Evolutionary conservation across 176 grass and related monocot species (phyloP).

Genomic region (Chrysopogon serrulatus): DNA sequence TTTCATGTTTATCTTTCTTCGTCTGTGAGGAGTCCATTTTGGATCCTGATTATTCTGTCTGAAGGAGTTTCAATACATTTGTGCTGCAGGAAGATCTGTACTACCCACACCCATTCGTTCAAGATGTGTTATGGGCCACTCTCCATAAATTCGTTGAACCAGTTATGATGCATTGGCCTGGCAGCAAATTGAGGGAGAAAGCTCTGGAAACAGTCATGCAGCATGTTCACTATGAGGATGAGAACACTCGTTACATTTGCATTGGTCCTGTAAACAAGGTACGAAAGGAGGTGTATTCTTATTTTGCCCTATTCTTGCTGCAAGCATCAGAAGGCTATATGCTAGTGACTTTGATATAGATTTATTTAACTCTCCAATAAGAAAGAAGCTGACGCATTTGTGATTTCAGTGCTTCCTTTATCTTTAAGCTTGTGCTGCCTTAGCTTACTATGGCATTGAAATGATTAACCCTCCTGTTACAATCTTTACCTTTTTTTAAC

Average conservation of each 20-base stretch:
- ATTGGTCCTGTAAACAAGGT: slow-evolving; percentile 99
- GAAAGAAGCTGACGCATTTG: neutral
- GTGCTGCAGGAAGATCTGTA: slow-evolving; percentile 92
- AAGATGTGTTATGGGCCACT: slow-evolving; percentile 89
- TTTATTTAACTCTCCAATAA: neutral
- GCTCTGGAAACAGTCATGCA: slow-evolving; percentile 68
- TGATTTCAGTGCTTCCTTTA: slow-evolving; percentile 3
- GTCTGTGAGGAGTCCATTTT: neutral
- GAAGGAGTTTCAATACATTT: slow-evolving; percentile 15
- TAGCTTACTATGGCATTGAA: neutral
- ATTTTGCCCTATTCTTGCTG: neutral
- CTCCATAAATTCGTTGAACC: slow-evolving; percentile 97
- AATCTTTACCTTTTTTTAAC: neutral
- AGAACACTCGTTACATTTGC: slow-evolving; percentile 92
- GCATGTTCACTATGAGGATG: slow-evolving; percentile 99
- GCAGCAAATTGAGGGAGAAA: slow-evolving; percentile 77
- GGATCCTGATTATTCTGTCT: neutral
- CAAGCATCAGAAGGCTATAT: neutral
- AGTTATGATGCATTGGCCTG: slow-evolving; percentile 79
- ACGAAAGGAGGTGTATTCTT: neutral
- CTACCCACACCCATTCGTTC: slow-evolving; percentile 85
- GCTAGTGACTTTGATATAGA: neutral
- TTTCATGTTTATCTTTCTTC: slow-evolving; percentile 6
- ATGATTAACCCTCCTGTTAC: neutral
- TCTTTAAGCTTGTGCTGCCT: slow-evolving; percentile 3